Conservation (phyloP, 495 filamentous ascomycete genomes). For the Polyplosphaeria fusca region DNA sequence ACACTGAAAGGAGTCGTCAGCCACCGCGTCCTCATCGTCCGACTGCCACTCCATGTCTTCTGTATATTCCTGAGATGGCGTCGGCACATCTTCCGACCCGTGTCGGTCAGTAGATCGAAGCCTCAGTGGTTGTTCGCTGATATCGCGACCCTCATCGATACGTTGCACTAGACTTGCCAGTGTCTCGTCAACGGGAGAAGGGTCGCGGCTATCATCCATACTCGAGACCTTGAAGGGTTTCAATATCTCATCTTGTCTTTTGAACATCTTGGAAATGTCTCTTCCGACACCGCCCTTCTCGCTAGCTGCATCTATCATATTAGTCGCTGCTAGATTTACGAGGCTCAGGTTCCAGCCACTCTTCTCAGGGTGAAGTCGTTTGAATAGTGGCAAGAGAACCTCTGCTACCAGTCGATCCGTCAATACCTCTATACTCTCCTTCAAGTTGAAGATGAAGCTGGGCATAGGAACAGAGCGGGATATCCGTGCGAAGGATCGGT, state of each 20-base stretch:
- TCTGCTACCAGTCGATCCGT: slow-evolving; percentile 70
- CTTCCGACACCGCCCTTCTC: slow-evolving; percentile 40
- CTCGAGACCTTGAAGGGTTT: slow-evolving; percentile 42
- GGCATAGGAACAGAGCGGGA: slow-evolving; percentile 70
- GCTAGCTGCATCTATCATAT: slow-evolving; percentile 65
- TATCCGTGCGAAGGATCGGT: slow-evolving; percentile 57
- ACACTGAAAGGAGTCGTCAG: slow-evolving; percentile 47
- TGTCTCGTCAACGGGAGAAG: too few species aligned
- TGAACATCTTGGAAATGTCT: slow-evolving; percentile 45
- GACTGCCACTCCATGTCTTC: slow-evolving; percentile 42
- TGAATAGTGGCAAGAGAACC: slow-evolving; percentile 64
- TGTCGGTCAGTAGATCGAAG: too few species aligned
- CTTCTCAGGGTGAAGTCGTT: slow-evolving; percentile 65
- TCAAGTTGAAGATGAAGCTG: slow-evolving; percentile 62
- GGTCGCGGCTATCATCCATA: too few species aligned
- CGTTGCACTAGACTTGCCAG: too few species aligned
- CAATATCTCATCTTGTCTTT: slow-evolving; percentile 59
- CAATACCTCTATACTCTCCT: slow-evolving; percentile 53
- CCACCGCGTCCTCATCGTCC: slow-evolving; percentile 45
- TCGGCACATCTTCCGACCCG: slow-evolving; percentile 26
- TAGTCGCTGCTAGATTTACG: slow-evolving; percentile 82
- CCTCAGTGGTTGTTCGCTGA: too few species aligned
- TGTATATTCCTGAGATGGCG: slow-evolving; percentile 32
- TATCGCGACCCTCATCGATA: too few species aligned
- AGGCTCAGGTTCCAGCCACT: slow-evolving; percentile 74